Evolutionary conservation across 176 grass and related monocot species (phyloP), one percentile per base, ranked within the genome.

Genomic region (Urochloa ruziziensis): DNA sequence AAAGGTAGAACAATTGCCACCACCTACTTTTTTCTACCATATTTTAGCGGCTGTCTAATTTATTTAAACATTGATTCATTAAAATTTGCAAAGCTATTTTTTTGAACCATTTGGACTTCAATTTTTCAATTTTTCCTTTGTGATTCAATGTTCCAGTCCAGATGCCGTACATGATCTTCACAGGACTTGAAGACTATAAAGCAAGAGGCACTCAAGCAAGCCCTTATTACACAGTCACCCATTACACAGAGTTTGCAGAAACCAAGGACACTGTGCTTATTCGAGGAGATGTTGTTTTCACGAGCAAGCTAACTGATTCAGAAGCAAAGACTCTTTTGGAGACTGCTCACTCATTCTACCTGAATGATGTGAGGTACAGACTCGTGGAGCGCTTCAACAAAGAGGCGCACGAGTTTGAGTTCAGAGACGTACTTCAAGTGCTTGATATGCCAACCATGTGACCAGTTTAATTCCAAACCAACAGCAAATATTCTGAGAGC

Each of bases 161-260:
- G 87, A 90, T 91, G 67, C 96, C 96, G 32, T 88, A 98, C 88
- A 95, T 98, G 32, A 88, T 95, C 69, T 95, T 98, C 88, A 98
- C 93, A 12, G 89, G 96, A 78, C 93, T 95, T 74, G 93, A 98
- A 80, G 96, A 98, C 87, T 98, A 95, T 48, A 98, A 95, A 90
- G 96, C 96, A 68, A 93, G 93, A 84, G 96, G 96, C 66, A 93
- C 93, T 77, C 93, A 95, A 91, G 96, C 93, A 82, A 95, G 96
- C 76, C 96, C 91, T 25, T 95, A 95, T 64, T 95, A 86, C 36
- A 95, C 93, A 17, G 80, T 93, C 19, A 93, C 90, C 46, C 86
- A 93, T 86, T 95, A 95, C 57, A 93, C 89, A 13, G 93, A 98
- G 25, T 95, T 93, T 77, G 84, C 90, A 57, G 89, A 95, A 76